Percentiles rank a stretch among this genome's conserved stretches.
Conservation (phyloP, 1,139 yeast genomes). For the Saccharomyces pastorianus region DNA sequence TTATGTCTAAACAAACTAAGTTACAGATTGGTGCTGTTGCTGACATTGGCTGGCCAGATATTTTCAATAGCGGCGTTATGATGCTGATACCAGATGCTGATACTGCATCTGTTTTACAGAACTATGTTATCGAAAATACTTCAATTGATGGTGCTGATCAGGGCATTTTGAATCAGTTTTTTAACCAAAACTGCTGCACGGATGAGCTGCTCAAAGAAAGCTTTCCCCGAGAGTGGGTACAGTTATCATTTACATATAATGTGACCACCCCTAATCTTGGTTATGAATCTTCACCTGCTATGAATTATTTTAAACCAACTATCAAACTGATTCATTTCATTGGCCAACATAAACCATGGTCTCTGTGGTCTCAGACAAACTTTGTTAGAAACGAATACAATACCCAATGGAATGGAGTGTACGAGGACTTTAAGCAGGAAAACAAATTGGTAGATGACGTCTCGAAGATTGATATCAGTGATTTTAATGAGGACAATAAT, state of each 20-base stretch:
- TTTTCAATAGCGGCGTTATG: conserved; percentile 85
- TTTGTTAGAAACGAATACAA: conserved; percentile 10
- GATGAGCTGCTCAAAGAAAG: background rate
- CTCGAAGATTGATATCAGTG: background rate
- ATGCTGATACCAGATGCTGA: conserved; percentile 50
- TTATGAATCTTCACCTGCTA: conserved; percentile 79
- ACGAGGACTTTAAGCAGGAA: conserved; percentile 14
- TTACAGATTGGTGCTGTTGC: conserved; percentile 64
- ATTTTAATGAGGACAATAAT: background rate
- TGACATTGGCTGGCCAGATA: conserved; percentile 93
- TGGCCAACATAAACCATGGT: conserved; percentile 82
- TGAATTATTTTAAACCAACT: conserved; percentile 45
- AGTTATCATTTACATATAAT: conserved; percentile 73
- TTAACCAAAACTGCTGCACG: conserved; percentile 33
- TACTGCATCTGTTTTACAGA: conserved; percentile 40
- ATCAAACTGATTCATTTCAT: conserved; percentile 72
- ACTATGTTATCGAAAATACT: conserved; percentile 34
- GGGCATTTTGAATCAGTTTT: conserved; percentile 79
- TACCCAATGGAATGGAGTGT: conserved; percentile 16
- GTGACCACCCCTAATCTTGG: conserved; percentile 70
- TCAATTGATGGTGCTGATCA: conserved; percentile 96
- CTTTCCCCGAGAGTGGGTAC: conserved; percentile 42
- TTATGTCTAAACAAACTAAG: conserved; percentile 16
- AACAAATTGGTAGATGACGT: background rate
- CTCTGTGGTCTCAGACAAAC: conserved; percentile 12